These are phyloP conservation scores for Thecaphora frezii DNA, from an alignment of 1,284 basidiomycete genomes.

Conservation along the genomic window DNA sequence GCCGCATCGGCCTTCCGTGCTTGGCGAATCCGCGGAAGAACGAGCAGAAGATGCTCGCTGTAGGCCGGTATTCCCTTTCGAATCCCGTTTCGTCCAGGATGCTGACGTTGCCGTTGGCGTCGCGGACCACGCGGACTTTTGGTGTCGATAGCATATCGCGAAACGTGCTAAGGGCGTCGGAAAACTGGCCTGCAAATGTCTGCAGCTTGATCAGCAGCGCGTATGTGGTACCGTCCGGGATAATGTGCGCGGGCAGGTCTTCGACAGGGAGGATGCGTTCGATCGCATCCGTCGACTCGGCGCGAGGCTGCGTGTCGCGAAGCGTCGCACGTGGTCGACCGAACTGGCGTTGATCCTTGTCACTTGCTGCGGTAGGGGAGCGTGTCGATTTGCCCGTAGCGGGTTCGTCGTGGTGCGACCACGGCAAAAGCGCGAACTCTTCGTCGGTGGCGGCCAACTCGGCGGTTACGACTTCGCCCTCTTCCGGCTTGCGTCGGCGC, in stretches of 20 bases:
- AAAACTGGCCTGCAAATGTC: constrained; percentile 21
- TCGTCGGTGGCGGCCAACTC: too few relatives aligned
- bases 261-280: constrained; percentile 8
- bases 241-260: constrained; percentile 5
- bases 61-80: constrained; percentile 4
- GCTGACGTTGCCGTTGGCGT: neutral
- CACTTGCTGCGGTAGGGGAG: too few relatives aligned
- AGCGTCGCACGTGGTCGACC: too few relatives aligned
- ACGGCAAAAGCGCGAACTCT: too few relatives aligned
- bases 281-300: neutral
- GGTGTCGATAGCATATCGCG: constrained; percentile 30
- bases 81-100: constrained; percentile 7
- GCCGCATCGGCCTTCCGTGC: constrained; percentile 9
- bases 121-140: neutral
- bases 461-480: too few relatives aligned
- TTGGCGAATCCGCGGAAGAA: constrained; percentile 29
- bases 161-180: constrained; percentile 22
- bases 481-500: too few relatives aligned
- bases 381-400: too few relatives aligned
- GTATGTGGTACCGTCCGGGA: constrained; percentile 25
- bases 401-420: too few relatives aligned
- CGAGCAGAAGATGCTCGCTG: constrained; percentile 22
- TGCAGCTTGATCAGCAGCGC: constrained; percentile 20
- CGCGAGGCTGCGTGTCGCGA: too few relatives aligned
- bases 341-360: too few relatives aligned